Conservation (phyloP, 1,284 basidiomycete species). For the Pseudozyma tsukubaensis region DNA sequence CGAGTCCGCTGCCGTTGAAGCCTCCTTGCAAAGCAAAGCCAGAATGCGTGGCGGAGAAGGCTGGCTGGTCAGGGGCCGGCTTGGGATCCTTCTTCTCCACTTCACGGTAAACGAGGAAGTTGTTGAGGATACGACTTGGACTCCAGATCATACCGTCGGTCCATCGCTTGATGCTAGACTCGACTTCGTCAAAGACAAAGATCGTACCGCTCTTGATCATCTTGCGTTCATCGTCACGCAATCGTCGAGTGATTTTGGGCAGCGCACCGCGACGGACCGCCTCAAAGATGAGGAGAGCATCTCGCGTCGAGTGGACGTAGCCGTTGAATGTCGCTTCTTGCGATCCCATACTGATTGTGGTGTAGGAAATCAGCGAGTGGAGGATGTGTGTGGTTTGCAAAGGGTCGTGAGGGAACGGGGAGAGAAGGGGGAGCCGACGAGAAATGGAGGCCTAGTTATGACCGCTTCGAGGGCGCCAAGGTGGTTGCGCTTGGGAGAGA, state of each 20-base stretch:
- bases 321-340: conserved; percentile 31
- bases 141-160: conserved; percentile 97
- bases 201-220: conserved; percentile 94
- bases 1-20: conserved; percentile 9
- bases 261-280: conserved; percentile 89
- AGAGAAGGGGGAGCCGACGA: neutral
- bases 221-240: conserved; percentile 87
- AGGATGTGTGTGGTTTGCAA: neutral
- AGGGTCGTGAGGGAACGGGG: neutral
- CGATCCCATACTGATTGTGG: conserved; percentile 21
- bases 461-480: neutral
- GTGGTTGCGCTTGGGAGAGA: neutral
- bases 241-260: conserved; percentile 89
- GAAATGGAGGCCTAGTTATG: conserved; percentile 14
- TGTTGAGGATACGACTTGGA: conserved; percentile 86
- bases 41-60: conserved; percentile 29
- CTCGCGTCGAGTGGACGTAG: conserved; percentile 86
- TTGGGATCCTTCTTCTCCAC: conserved; percentile 57
- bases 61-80: conserved; percentile 31
- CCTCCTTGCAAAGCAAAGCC: conserved; percentile 21
- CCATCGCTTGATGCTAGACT: conserved; percentile 98
- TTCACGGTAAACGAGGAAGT: conserved; percentile 78
- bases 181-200: conserved; percentile 97
- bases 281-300: conserved; percentile 94
- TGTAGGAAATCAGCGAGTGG: neutral